A percentile compares a stretch with the other conserved stretches of the same genome.
Evolutionary conservation across 2,329 filamentous ascomycete genomes (phyloP).

Genomic region (Aureobasidium sp.): DNA sequence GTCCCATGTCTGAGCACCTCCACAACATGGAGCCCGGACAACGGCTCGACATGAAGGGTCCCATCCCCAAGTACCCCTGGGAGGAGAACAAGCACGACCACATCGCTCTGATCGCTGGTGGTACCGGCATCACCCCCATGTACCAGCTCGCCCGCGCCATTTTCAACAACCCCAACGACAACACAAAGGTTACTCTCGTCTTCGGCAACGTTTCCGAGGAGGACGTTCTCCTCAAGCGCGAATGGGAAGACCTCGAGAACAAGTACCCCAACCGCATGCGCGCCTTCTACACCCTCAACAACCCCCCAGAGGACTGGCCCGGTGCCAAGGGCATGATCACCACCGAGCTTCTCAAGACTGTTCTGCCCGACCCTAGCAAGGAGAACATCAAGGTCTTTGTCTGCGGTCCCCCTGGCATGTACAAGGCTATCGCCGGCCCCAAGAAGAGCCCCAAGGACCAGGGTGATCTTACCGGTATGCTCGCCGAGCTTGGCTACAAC

Average conservation of each 20-base stretch:
- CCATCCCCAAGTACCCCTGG: constrained; percentile 91
- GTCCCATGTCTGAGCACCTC: constrained; percentile 85
- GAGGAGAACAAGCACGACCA: constrained; percentile 84
- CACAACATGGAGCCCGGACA: constrained; percentile 77
- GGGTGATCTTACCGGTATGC: constrained; percentile 72
- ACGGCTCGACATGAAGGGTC: constrained; percentile 84
- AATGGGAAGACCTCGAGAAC: constrained; percentile 83
- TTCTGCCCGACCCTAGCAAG: constrained; percentile 83
- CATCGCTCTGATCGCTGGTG: constrained; percentile 80
- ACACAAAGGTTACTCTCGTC: constrained; percentile 93
- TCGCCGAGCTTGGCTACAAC: constrained; percentile 76
- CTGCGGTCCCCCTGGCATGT: constrained; percentile 84
- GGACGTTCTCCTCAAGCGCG: constrained; percentile 83
- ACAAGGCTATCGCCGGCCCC: constrained; percentile 81
- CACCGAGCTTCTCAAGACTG: constrained; percentile 90
- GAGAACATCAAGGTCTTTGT: constrained; percentile 96
- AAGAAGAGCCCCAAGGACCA: constrained; percentile 94
- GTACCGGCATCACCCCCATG: constrained; percentile 96
- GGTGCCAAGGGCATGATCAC: constrained; percentile 66
- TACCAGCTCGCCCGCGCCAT: constrained; percentile 87
- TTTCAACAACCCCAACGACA: constrained; percentile 92
- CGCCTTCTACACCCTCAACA: constrained; percentile 88
- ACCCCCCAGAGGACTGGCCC: constrained; percentile 68
- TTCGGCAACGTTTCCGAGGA: constrained; percentile 86
- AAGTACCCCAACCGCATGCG: constrained; percentile 91